Percentiles rank a stretch among this genome's conserved stretches.
Conservation (phyloP, 2,329 filamentous ascomycete genomes). For the Pochonia chlamydosporia region DNA sequence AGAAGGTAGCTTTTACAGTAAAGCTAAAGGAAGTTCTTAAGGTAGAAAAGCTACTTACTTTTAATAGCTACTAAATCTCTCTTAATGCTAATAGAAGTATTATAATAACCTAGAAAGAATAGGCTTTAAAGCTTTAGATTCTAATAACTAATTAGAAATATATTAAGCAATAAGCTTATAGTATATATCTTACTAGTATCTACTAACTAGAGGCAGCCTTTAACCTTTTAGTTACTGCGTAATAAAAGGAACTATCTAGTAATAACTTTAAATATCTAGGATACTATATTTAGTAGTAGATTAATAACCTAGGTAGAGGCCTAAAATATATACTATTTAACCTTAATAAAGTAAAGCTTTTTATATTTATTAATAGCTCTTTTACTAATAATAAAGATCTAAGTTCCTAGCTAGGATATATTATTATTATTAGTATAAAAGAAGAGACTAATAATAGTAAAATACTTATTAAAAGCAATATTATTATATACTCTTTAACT, state of each 20-base stretch:
- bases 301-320: not conserved
- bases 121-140: not conserved
- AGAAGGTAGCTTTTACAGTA: not conserved
- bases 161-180: too few relatives aligned
- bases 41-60: not conserved
- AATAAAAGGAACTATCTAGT: too few relatives aligned
- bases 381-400: too few relatives aligned
- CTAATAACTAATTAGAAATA: too few relatives aligned
- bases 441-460: not conserved
- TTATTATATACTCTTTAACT: not conserved
- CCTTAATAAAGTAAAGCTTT: not conserved
- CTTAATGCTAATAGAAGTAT: not conserved
- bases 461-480: not conserved
- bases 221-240: too few relatives aligned
- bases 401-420: not conserved
- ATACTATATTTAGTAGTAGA: not conserved
- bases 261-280: too few relatives aligned
- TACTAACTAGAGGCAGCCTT: too few relatives aligned
- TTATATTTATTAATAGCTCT: not conserved
- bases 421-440: not conserved
- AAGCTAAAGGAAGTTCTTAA: not conserved
- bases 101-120: not conserved
- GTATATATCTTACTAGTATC: too few relatives aligned
- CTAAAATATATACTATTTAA: not conserved
- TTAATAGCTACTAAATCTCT: not conserved